Evolutionary conservation across 495 filamentous ascomycete genomes (phyloP).

Genomic region (Daldinia grandis): DNA sequence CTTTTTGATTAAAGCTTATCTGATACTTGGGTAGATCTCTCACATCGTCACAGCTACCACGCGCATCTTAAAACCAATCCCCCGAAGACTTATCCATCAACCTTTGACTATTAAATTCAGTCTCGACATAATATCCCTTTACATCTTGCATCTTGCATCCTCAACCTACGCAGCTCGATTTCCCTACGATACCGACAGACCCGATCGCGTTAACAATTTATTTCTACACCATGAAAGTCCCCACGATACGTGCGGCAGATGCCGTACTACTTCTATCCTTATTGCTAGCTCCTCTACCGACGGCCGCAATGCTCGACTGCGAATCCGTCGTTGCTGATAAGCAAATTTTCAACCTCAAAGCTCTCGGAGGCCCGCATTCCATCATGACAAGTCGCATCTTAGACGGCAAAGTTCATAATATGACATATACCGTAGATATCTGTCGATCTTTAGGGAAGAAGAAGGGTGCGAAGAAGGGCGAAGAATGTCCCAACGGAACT

Average conservation of each 20-base stretch:
- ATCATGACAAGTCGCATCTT: slow-evolving; percentile 65
- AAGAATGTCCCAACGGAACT: slow-evolving; percentile 69
- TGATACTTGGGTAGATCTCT: slow-evolving; percentile 9
- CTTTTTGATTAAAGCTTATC: slow-evolving; percentile 9
- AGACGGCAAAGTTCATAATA: slow-evolving; percentile 64
- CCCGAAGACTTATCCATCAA: not conserved
- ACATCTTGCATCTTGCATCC: not conserved
- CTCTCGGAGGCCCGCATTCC: slow-evolving; percentile 79
- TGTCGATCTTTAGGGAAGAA: slow-evolving; percentile 70
- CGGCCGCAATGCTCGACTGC: slow-evolving; percentile 68
- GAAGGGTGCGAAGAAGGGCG: slow-evolving; percentile 53
- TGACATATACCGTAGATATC: slow-evolving; percentile 88
- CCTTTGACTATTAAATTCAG: not conserved
- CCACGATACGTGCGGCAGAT: slow-evolving; percentile 41
- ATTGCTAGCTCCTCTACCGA: slow-evolving; percentile 58
- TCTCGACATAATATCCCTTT: not conserved
- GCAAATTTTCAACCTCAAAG: slow-evolving; percentile 69
- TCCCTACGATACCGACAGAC: slow-evolving; percentile 5
- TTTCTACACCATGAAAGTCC: slow-evolving; percentile 37
- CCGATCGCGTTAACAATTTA: slow-evolving; percentile 22
- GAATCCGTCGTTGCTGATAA: slow-evolving; percentile 63
- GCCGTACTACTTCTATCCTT: slow-evolving; percentile 50
- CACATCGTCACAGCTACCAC: not conserved
- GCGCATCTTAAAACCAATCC: not conserved
- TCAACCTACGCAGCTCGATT: not conserved